Percentiles rank a stretch among this genome's conserved stretches.
Conservation (phyloP, 345 rosid species). For the Raphanus raphanistrum region DNA sequence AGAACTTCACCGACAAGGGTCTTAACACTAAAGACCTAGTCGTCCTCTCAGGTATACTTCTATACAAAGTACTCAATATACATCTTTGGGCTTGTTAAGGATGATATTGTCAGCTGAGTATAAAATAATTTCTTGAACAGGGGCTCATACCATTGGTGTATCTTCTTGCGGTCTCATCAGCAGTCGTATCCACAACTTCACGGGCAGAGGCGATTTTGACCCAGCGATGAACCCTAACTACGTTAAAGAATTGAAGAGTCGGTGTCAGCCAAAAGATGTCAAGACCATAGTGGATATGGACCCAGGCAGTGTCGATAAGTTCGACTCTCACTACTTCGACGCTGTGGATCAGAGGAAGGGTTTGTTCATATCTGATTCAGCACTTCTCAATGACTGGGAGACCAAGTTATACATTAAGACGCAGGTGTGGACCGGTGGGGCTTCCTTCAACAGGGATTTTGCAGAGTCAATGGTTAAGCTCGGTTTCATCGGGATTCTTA, state of each 20-base stretch:
- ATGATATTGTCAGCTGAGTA: not conserved
- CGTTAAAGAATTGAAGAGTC: not conserved
- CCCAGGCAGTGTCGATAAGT: not conserved
- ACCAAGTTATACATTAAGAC: not conserved
- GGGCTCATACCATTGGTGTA: slow-evolving; percentile 13
- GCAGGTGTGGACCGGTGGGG: not conserved
- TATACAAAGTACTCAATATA: too few relatives aligned
- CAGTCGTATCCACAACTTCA: slow-evolving; percentile 1
- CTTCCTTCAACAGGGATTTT: not conserved
- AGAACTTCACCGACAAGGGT: slow-evolving; percentile 47
- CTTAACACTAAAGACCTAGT: slow-evolving; percentile 50
- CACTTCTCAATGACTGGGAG: not conserved
- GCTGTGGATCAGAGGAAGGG: not conserved
- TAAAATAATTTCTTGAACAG: not conserved
- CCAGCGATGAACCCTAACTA: slow-evolving; percentile 1
- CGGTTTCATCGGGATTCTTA: not conserved
- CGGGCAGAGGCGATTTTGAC: not conserved
- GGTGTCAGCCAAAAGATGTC: not conserved
- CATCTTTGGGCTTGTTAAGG: not conserved
- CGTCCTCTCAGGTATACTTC: slow-evolving; percentile 27
- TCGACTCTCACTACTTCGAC: slow-evolving; percentile 6
- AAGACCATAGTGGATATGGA: not conserved
- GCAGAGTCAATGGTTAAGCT: not conserved
- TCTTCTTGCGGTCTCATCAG: not conserved
- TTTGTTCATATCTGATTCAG: not conserved